Conservation (phyloP, 495 filamentous ascomycete species). For the Neurospora sublineolata region DNA sequence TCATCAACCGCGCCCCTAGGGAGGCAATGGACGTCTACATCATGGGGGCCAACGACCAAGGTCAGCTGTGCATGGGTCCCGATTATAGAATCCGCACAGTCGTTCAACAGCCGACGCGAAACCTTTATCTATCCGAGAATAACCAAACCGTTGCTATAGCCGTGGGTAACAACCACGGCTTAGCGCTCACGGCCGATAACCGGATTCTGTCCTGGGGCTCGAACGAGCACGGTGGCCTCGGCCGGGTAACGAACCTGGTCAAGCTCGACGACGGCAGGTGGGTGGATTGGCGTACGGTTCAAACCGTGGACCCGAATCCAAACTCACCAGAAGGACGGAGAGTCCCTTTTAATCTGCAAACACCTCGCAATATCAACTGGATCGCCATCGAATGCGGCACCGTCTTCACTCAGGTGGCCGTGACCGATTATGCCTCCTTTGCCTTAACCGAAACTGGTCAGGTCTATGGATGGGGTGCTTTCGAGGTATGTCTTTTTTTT, state of each 20-base stretch:
- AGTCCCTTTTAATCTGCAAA: slow-evolving; percentile 49
- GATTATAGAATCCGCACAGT: slow-evolving; percentile 1
- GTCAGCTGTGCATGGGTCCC: not conserved
- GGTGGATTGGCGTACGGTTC: not conserved
- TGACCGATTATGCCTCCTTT: slow-evolving; percentile 53
- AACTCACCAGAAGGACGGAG: slow-evolving; percentile 39
- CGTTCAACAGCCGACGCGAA: not conserved
- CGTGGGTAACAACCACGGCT: slow-evolving; percentile 55
- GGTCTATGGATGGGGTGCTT: slow-evolving; percentile 65
- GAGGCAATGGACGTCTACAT: slow-evolving; percentile 6
- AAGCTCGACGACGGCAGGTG: not conserved
- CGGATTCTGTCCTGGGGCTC: slow-evolving; percentile 62
- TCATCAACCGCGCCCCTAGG: not conserved
- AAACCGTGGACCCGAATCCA: slow-evolving; percentile 4
- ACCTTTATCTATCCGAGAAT: not conserved
- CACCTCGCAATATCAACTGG: slow-evolving; percentile 38
- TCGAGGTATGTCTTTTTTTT: slow-evolving; percentile 29
- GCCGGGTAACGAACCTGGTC: slow-evolving; percentile 37
- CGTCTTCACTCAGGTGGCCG: slow-evolving; percentile 46
- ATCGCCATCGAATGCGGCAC: slow-evolving; percentile 41
- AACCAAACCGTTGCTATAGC: slow-evolving; percentile 49
- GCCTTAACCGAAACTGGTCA: slow-evolving; percentile 50
- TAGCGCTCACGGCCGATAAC: slow-evolving; percentile 54
- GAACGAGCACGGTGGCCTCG: slow-evolving; percentile 57
- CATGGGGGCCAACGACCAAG: slow-evolving; percentile 8